Evolutionary conservation across 73 alveolate genomes (phyloP).

Genomic region (Blepharisma japonicum): DNA sequence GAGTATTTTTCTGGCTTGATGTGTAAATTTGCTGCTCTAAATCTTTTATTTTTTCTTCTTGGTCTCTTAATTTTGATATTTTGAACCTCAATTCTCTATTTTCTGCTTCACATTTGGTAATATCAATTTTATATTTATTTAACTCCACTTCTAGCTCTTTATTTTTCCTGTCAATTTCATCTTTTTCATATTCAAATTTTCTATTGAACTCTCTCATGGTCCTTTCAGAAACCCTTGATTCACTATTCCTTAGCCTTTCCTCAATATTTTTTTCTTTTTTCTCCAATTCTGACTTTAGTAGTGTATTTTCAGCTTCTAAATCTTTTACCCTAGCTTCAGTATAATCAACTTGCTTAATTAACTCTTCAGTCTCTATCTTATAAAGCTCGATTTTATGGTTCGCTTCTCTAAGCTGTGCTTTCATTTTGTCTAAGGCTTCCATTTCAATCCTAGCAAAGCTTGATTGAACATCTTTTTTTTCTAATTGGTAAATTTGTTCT

Average conservation of each 20-base stretch:
- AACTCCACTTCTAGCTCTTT: conserved; percentile 41
- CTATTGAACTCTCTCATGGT: conserved; percentile 39
- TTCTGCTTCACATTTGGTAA: conserved; percentile 47
- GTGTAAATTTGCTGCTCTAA: conserved; percentile 32
- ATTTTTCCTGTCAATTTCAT: conserved; percentile 38
- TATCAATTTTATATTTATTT: conserved; percentile 35
- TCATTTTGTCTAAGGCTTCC: conserved; percentile 42
- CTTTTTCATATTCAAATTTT: conserved; percentile 40
- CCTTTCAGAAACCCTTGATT: conserved; percentile 41
- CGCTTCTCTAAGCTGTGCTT: conserved; percentile 43
- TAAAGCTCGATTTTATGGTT: conserved; percentile 46
- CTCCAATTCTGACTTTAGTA: conserved; percentile 47
- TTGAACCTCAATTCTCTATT: conserved; percentile 41
- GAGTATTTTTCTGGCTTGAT: conserved; percentile 10
- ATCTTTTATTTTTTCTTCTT: conserved; percentile 40
- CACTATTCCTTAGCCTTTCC: conserved; percentile 35
- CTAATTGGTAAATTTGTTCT: conserved; percentile 32
- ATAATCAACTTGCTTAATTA: conserved; percentile 54
- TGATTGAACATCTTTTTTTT: conserved; percentile 30
- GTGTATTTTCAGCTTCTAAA: conserved; percentile 53
- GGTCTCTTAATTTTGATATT: conserved; percentile 34
- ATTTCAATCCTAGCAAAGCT: conserved; percentile 35
- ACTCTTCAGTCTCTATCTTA: conserved; percentile 57
- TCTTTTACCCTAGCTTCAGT: conserved; percentile 57
- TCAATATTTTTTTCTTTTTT: conserved; percentile 39